Conservation (phyloP, 2,329 filamentous ascomycete species). For the Hypoxylon sp. region DNA sequence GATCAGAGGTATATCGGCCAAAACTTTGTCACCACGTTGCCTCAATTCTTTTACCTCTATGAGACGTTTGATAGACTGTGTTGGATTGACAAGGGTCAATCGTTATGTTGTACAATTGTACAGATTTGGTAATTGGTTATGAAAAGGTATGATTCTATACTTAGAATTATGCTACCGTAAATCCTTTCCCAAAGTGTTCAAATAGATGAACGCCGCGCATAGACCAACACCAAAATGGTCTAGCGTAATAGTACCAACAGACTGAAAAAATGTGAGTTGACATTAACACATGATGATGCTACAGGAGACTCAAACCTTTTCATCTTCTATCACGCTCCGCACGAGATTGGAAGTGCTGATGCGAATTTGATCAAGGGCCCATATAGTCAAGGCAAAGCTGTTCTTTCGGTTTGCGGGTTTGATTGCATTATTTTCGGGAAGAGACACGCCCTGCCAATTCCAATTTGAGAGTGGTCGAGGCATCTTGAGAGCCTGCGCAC, state of each 20-base stretch:
- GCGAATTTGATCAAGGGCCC: constrained; percentile 6
- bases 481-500: too few species aligned
- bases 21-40: background rate
- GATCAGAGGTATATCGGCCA: too few species aligned
- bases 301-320: constrained; percentile 3
- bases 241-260: too few species aligned
- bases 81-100: background rate
- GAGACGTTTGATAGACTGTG: background rate
- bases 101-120: too few species aligned
- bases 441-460: background rate
- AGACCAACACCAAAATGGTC: too few species aligned
- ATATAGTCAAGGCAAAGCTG: constrained; percentile 1
- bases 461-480: background rate
- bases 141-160: too few species aligned
- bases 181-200: too few species aligned
- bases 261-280: too few species aligned
- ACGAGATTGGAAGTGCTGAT: background rate
- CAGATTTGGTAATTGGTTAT: too few species aligned
- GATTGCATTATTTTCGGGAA: background rate
- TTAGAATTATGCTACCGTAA: too few species aligned
- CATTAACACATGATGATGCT: too few species aligned
- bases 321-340: background rate
- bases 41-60: background rate
- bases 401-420: background rate
- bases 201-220: too few species aligned